phyloP scores from a whole-genome alignment of 768 basidiomycete species.

The Pleurotus pulmonarius region DNA sequence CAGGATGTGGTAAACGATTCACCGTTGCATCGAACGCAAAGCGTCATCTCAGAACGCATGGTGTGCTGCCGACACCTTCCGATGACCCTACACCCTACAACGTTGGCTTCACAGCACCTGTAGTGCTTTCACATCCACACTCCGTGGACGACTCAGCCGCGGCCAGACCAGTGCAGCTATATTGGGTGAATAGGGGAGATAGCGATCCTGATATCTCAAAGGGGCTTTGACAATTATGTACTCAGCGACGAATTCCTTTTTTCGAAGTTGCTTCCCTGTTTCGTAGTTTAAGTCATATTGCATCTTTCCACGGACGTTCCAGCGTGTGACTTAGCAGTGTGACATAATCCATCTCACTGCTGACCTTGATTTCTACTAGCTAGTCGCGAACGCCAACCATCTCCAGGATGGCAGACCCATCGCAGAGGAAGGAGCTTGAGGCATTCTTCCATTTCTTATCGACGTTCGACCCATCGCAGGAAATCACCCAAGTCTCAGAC shows the following conservation, averaged over 20 bases:
- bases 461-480: slow-evolving; percentile 56
- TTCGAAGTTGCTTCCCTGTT: too few species aligned
- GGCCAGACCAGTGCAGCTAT: background rate
- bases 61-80: slow-evolving; percentile 30
- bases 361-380: background rate
- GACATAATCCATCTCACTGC: background rate
- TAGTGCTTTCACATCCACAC: slow-evolving; percentile 15
- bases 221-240: background rate
- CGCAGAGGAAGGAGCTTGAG: slow-evolving; percentile 60
- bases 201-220: too few species aligned
- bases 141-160: background rate
- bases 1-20: slow-evolving; percentile 65
- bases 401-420: slow-evolving; percentile 28
- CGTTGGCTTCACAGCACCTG: slow-evolving; percentile 36
- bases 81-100: slow-evolving; percentile 22
- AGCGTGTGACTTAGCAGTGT: background rate
- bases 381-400: background rate
- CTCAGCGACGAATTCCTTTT: background rate
- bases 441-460: slow-evolving; percentile 82
- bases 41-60: slow-evolving; percentile 75
- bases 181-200: background rate
- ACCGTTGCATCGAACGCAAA: slow-evolving; percentile 83
- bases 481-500: slow-evolving; percentile 61
- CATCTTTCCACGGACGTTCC: too few species aligned
- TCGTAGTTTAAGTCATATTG: too few species aligned